Evolutionary conservation across 2,329 filamentous ascomycete genomes (phyloP).

Genomic region (Aspergillus sp.): DNA sequence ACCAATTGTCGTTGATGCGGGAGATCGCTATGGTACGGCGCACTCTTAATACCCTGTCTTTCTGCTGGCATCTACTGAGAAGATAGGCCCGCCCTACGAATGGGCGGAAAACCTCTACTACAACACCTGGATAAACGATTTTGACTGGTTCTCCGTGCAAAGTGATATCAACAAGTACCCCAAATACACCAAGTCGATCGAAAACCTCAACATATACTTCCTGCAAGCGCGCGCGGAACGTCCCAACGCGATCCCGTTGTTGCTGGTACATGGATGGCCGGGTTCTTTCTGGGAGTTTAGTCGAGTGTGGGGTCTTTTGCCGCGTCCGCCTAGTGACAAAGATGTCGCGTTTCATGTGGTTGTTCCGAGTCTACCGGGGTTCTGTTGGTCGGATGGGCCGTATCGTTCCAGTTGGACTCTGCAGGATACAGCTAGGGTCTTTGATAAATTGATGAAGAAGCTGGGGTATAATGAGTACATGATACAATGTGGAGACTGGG

Average conservation of each 20-base stretch:
- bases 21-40: constrained; percentile 1
- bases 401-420: constrained; percentile 2
- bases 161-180: constrained; percentile 2
- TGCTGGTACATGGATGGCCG: constrained; percentile 8
- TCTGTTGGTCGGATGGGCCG: constrained; percentile 6
- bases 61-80: background rate
- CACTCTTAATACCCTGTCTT: background rate
- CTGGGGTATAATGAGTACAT: constrained; percentile 6
- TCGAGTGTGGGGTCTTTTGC: constrained; percentile 2
- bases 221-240: background rate
- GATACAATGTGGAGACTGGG: constrained; percentile 6
- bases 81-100: constrained; percentile 1
- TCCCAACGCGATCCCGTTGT: constrained; percentile 2
- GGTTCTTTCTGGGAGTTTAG: constrained; percentile 7
- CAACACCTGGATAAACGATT: constrained; percentile 1
- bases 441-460: constrained; percentile 2
- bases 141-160: constrained; percentile 3
- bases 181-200: background rate
- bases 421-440: constrained; percentile 3
- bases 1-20: constrained; percentile 4
- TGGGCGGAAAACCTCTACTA: constrained; percentile 3
- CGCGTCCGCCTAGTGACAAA: background rate
- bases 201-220: constrained; percentile 5
- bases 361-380: constrained; percentile 5
- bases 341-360: constrained; percentile 6